These are phyloP conservation scores for Gossypium laxum DNA, from an alignment of 441 rosid genomes.

Conservation along the genomic window DNA sequence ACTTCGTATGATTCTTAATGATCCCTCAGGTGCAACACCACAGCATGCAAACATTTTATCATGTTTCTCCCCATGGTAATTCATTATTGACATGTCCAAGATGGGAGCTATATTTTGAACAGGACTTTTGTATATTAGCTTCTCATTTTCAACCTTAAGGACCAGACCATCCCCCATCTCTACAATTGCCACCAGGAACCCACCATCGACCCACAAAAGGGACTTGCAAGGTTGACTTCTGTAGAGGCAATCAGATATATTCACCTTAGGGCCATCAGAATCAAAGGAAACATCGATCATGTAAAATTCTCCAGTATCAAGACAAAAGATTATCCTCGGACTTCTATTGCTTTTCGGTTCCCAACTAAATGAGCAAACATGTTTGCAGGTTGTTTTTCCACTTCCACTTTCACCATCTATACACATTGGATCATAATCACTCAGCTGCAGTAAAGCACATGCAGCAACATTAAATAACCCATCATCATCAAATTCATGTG, in stretches of 20 bases:
- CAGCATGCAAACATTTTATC: constrained; percentile 93
- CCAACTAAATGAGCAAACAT: constrained; percentile 90
- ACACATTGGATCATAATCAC: constrained; percentile 96
- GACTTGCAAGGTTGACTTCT: constrained; percentile 71
- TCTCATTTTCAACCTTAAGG: constrained; percentile 61
- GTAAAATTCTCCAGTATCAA: constrained; percentile 81
- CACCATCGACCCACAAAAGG: constrained; percentile 80
- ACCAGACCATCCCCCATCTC: constrained; percentile 95
- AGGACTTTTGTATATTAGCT: constrained; percentile 44
- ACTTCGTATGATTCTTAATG: constrained; percentile 78
- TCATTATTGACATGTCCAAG: constrained; percentile 76
- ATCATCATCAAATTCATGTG: constrained; percentile 85
- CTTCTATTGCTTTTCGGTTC: constrained; percentile 51
- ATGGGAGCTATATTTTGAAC: constrained; percentile 87
- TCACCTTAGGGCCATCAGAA: constrained; percentile 41
- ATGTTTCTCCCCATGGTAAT: constrained; percentile 74
- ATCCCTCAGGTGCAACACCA: constrained; percentile 92
- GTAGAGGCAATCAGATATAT: constrained; percentile 70
- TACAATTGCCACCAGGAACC: constrained; percentile 63
- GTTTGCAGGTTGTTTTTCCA: constrained; percentile 43
- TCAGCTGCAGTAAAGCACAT: constrained; percentile 78
- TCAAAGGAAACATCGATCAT: constrained; percentile 58
- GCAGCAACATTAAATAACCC: constrained; percentile 92
- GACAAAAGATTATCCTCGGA: constrained; percentile 65
- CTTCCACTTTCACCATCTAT: constrained; percentile 56